Conservation (phyloP, 768 basidiomycete species). For the Auriscalpium vulgare region DNA sequence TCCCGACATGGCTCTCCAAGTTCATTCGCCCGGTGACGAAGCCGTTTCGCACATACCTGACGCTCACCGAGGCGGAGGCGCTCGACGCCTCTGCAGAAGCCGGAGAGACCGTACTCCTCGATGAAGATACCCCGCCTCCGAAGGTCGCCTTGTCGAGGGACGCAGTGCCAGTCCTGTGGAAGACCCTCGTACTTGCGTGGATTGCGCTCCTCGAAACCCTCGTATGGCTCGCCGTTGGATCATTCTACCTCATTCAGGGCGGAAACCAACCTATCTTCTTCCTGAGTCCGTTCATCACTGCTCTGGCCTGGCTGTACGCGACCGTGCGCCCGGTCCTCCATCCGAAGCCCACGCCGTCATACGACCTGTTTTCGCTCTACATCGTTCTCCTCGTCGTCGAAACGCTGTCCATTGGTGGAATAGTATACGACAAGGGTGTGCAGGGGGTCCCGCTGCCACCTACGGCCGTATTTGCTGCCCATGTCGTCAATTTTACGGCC, state of each 20-base stretch:
- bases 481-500: constrained; percentile 37
- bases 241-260: constrained; percentile 39
- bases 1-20: background rate
- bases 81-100: background rate
- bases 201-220: constrained; percentile 47
- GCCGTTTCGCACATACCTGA: background rate
- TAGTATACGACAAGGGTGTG: constrained; percentile 42
- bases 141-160: too few species aligned
- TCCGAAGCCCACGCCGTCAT: constrained; percentile 51
- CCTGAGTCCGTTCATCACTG: constrained; percentile 39
- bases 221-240: constrained; percentile 51
- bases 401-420: constrained; percentile 43
- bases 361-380: constrained; percentile 57
- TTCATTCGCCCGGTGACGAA: background rate
- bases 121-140: too few species aligned
- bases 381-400: constrained; percentile 37
- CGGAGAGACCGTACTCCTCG: background rate
- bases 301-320: constrained; percentile 61
- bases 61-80: background rate
- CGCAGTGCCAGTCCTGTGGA: constrained; percentile 33
- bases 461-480: constrained; percentile 16
- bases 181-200: constrained; percentile 43
- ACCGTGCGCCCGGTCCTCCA: constrained; percentile 43
- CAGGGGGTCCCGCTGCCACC: constrained; percentile 36
- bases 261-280: constrained; percentile 24